A percentile compares a stretch with the other conserved stretches of the same genome.
phyloP scores from a whole-genome alignment of 202 grass and related monocot genomes.

The Brachypodium distachyon region DNA sequence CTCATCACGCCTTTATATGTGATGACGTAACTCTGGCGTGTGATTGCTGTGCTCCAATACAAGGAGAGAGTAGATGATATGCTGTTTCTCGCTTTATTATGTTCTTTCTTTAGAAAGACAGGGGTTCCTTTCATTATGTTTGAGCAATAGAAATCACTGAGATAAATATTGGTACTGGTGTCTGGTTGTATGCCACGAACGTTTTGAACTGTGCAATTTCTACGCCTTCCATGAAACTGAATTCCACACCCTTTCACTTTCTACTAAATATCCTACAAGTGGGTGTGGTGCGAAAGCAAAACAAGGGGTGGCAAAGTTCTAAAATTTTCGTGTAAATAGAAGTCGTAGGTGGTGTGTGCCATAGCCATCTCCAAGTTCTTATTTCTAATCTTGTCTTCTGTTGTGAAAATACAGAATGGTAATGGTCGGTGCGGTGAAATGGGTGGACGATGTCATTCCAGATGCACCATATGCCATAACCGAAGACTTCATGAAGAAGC shows the following conservation, averaged over 20 bases:
- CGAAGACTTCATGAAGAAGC: conserved; percentile 89
- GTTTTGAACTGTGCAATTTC: background rate
- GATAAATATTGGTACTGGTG: background rate
- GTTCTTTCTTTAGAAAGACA: too few relatives aligned
- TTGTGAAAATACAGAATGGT: conserved; percentile 57
- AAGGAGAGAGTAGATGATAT: too few relatives aligned
- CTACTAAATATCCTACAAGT: background rate
- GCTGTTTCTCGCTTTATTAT: too few relatives aligned
- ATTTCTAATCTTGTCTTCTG: background rate
- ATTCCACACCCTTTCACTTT: too few relatives aligned
- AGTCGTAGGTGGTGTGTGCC: background rate
- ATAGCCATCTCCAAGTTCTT: background rate
- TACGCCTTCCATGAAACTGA: background rate
- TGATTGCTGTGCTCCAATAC: background rate
- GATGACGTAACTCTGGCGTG: background rate
- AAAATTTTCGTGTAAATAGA: background rate
- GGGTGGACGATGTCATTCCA: conserved; percentile 90
- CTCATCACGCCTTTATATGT: too few relatives aligned
- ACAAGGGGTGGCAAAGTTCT: too few relatives aligned
- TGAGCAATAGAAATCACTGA: background rate
- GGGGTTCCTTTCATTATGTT: background rate
- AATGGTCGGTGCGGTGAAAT: conserved; percentile 90
- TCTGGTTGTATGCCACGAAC: background rate
- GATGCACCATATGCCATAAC: conserved; percentile 97
- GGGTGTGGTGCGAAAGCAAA: too few relatives aligned